phyloP scores from a whole-genome alignment of 192 early-diverging fungal genomes.

The Phlyctochytrium arcticum region DNA sequence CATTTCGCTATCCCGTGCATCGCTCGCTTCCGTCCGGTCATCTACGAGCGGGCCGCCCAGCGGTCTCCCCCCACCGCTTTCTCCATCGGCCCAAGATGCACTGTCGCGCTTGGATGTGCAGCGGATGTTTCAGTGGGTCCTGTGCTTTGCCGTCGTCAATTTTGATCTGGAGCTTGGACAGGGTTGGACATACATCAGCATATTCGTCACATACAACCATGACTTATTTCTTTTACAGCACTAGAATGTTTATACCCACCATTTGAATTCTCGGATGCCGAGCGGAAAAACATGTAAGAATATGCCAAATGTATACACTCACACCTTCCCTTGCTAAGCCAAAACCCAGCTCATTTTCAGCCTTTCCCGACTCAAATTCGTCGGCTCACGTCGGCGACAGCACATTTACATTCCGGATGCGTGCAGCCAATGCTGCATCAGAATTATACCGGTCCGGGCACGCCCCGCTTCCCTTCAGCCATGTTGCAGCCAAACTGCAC shows the following conservation, averaged over 20 bases:
- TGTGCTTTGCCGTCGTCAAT: conserved; percentile 46
- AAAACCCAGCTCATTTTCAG: conserved; percentile 42
- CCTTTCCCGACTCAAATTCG: conserved; percentile 57
- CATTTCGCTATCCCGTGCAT: not conserved
- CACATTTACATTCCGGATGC: conserved; percentile 47
- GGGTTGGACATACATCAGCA: conserved; percentile 16
- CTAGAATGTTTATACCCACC: conserved; percentile 48
- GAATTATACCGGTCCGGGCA: conserved; percentile 29
- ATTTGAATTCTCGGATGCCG: conserved; percentile 39
- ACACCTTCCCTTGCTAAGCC: not conserved
- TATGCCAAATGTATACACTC: not conserved
- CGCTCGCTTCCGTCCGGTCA: too few relatives aligned
- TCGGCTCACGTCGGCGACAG: conserved; percentile 44
- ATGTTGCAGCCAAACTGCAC: too few relatives aligned
- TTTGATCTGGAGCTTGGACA: conserved; percentile 54
- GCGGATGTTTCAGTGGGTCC: conserved; percentile 42
- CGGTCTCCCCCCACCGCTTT: too few relatives aligned
- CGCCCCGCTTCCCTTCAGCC: too few relatives aligned
- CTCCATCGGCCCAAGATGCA: conserved; percentile 2
- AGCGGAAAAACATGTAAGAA: conserved; percentile 43
- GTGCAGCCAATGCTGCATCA: conserved; percentile 31
- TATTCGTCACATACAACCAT: not conserved
- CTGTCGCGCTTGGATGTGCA: conserved; percentile 25
- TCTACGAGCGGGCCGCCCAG: too few relatives aligned
- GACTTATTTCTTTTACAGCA: conserved; percentile 25